Base-by-base conservation (phyloP, 2,329 filamentous ascomycete genomes). In the Drechmeria coniospora region DNA sequence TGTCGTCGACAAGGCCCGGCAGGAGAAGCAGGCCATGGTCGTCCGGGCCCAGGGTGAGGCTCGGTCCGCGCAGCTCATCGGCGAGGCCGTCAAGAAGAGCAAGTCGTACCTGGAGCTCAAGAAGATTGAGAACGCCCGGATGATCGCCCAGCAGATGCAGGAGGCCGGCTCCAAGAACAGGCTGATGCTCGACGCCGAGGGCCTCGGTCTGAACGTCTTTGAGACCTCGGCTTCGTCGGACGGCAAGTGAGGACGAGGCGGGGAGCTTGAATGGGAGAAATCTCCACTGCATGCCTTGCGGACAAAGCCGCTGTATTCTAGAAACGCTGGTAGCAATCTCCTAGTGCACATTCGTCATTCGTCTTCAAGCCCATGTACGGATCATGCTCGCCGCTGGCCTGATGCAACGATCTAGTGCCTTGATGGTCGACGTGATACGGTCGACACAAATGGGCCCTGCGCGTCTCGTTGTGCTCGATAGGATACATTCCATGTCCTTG, bases 11-110 rank as follows among this genome's bases (percentile, higher is more conserved):
- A 94, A 95, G 65, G 90, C 90, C 29, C 78, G 90, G 42, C 90
- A 98, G 61, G 90, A 98, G 70, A 98, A 98, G 68, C 90, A 98
- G 62, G 90, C 90, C 45, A 94, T 86, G 64, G 84, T 98, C 31
- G 90, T 98, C 50, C 83, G 84, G 60, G 90, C 90, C 4, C 90
- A 95, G 74, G 90, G 90, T 83, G 90, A 98, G 63, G 90, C 90
- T 27, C 81, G 90, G 40, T 95, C 90, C 21, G 90, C 90, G 25
- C 86, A 98, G 61, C 76, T 98, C 38, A 94, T 98, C 47, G 90
- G 90, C 57, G 90, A 98, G 29, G 90, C 90, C 36, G 92, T 98
- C 74, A 98, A 95, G 81, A 98, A 95, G 79, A 92, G 71, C 65
- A 79, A 86, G 61, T 79, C 83, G 39, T 98, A 98, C 55, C 74